Evolutionary conservation across 2,329 filamentous ascomycete species (phyloP).

Genomic region (Exophiala bonariae): DNA sequence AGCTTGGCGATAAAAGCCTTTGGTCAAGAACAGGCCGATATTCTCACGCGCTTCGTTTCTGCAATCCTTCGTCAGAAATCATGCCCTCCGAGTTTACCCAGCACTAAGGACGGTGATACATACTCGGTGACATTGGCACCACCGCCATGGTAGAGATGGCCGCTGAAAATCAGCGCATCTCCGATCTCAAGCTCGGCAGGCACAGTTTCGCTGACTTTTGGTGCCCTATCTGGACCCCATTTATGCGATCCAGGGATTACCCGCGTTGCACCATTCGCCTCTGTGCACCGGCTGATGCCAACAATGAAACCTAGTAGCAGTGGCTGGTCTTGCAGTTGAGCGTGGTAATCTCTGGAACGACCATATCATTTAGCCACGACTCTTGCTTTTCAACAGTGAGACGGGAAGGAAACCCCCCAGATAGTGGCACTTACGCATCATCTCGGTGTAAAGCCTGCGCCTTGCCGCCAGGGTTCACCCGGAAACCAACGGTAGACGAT

Average conservation of each 20-base stretch:
- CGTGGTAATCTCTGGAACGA: conserved; percentile 29
- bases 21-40: conserved; percentile 8
- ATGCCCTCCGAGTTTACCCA: too few species aligned
- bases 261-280: conserved; percentile 32
- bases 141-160: conserved; percentile 35
- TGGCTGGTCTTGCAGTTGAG: conserved; percentile 34
- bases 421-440: conserved; percentile 31
- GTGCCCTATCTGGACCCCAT: conserved; percentile 20
- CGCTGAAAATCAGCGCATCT: conserved; percentile 38
- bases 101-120: conserved; percentile 2
- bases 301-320: conserved; percentile 39
- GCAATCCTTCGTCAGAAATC: too few species aligned
- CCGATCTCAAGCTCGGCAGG: conserved; percentile 35
- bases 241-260: conserved; percentile 32
- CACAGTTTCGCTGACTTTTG: conserved; percentile 19
- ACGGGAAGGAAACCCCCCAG: too few species aligned
- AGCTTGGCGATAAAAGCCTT: conserved; percentile 16
- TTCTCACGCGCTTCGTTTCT: conserved; percentile 7
- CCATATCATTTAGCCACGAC: too few species aligned
- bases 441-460: conserved; percentile 29
- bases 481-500: conserved; percentile 31
- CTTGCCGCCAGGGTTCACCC: conserved; percentile 24
- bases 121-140: conserved; percentile 27
- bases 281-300: conserved; percentile 28
- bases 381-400: too few species aligned